These are phyloP conservation scores for Phytophthora ohioensis DNA, from an alignment of 352 stramenopile genomes.

Conservation along the genomic window DNA sequence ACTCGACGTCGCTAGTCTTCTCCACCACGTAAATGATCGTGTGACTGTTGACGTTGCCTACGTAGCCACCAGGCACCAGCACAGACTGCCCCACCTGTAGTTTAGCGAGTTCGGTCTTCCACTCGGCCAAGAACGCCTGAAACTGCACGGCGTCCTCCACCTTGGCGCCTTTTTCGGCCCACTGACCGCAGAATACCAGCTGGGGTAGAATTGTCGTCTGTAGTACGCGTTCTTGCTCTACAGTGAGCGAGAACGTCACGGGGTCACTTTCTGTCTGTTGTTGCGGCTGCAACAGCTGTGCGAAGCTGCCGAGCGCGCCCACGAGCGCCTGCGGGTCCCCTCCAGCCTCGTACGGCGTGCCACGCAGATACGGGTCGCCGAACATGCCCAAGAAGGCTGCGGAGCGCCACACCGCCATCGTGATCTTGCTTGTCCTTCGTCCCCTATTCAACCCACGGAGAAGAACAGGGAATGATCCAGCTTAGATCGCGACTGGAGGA, in stretches of 20 bases:
- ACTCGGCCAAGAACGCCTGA: conserved; percentile 72
- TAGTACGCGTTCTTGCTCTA: conserved; percentile 63
- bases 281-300: conserved; percentile 48
- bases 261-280: conserved; percentile 33
- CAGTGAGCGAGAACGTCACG: conserved; percentile 59
- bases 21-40: conserved; percentile 88
- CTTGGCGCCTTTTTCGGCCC: conserved; percentile 65
- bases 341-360: conserved; percentile 80
- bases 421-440: conserved; percentile 13
- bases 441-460: conserved; percentile 28
- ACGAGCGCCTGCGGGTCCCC: conserved; percentile 75
- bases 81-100: conserved; percentile 57
- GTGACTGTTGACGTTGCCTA: conserved; percentile 76
- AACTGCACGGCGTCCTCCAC: conserved; percentile 72
- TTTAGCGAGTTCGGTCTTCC: conserved; percentile 62
- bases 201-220: conserved; percentile 59
- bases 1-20: conserved; percentile 62
- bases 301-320: conserved; percentile 51
- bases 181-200: conserved; percentile 58
- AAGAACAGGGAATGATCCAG: conserved; percentile 25
- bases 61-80: conserved; percentile 81
- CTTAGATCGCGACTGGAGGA: conserved; percentile 26
- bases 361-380: conserved; percentile 81
- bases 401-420: conserved; percentile 66
- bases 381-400: conserved; percentile 79